Evolutionary conservation across 441 rosid species (phyloP), one percentile per base, ranked within the genome.

Genomic region (Pelargonium australe): DNA sequence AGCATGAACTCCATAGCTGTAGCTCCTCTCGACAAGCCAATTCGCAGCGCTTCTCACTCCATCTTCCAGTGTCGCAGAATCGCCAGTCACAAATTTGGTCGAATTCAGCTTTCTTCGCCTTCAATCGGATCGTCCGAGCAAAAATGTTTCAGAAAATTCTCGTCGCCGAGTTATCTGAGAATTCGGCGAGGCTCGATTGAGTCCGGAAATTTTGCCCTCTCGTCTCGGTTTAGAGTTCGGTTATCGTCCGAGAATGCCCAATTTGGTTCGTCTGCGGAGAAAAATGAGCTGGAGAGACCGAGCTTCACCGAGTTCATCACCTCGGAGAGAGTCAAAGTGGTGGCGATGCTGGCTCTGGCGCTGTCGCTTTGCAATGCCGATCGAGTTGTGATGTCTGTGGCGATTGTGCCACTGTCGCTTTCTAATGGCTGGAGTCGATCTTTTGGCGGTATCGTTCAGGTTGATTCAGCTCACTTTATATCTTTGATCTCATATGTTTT

Each of bases 361-460:
- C 71, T 94, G 70, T 87, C 89, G 28, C 88, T 94, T 0, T 94
- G 98, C 71, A 94, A 94, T 67, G 96, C 98, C 6, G 98, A 94
- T 77, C 88, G 97, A 19, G 98, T 89, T 25, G 95, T 94, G 25
- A 91, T 94, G 98, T 94, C 96, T 17, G 97, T 91, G 23, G 98
- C 93, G 53, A 89, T 94, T 77, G 88, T 91, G 17, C 97, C 97
- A 20, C 74, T 94, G 71, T 88, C 98, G 16, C 76, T 85, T 13
- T 78, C 91, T 72, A 80, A 88, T 64, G 97, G 98, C 3, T 94
- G 98, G 98, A 88, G 92, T 82, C 89, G 89, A 61, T 87, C 98
- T n/a, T 94, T 94, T 80, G 80, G 91, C 70, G 98, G 98, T 75
- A 86, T 94, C 76, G 96, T 91, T 81, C 97, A 93, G 96, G 97